Evolutionary conservation across 495 filamentous ascomycete species (phyloP), one percentile per base, ranked within the genome.

Genomic region (Cercophora samala): DNA sequence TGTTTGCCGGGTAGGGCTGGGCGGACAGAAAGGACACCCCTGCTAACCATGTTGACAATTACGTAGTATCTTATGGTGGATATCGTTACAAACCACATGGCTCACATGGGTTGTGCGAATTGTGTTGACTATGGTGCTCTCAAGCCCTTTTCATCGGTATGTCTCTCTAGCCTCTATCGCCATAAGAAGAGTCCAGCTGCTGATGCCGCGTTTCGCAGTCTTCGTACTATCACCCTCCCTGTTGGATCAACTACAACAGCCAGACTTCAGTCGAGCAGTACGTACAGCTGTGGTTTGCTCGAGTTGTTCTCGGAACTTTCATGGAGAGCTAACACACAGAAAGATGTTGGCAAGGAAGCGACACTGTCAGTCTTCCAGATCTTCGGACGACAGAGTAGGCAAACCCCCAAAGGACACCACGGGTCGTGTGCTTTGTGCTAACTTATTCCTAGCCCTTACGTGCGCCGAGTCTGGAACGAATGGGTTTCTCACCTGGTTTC

Each of bases 51-150:
- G 51, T 25, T 65, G 23, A 11, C 56, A 5, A 19, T 22, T 81
- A 87, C 37, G 73, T 46, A 46, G 37, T 90, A 88, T 62, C 78
- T 93, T 29, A 93, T 93, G 91, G 86, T 92, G 24, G 91, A 93
- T 68, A 82, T 93, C 0, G 90, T 93, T 11, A 85, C 88, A 19
- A 95, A 95, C 73, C 90, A 95, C 71, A 86, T 93, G 83, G 91
- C 88, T 24, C 87, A 87, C 68, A 74, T 79, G 25, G 88, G 89
- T 3, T 75, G 82, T 23, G 78, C 81, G 0, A 69, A 75, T 29
- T 78, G 74, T 37, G 84, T 91, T 46, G 84, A 91, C 76, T 90
- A 90, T 75, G 79, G 78, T 26, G 70, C 78, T 24, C 88, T 89
- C 73, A 83, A 81, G 32, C 87, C 89, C 8, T 94, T 93, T 79